These are phyloP conservation scores for Xerocomus potaroensis DNA, from an alignment of 768 basidiomycete species.

Conservation along the genomic window DNA sequence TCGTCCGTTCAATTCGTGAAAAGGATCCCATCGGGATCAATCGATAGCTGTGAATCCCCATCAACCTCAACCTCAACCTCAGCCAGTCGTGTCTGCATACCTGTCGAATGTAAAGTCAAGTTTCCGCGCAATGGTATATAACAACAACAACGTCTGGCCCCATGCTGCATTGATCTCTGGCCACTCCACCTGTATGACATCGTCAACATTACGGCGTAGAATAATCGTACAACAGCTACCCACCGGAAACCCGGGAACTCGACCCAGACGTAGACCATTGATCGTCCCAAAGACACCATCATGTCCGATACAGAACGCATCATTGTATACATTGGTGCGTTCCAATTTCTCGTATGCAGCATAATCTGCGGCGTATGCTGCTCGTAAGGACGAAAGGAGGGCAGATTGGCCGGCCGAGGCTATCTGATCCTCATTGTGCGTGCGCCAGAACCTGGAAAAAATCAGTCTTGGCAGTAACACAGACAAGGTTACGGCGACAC, in stretches of 20 bases:
- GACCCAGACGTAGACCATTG: slow-evolving; percentile 88
- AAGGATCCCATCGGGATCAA: slow-evolving; percentile 94
- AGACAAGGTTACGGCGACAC: slow-evolving; percentile 26
- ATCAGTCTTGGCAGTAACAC: slow-evolving; percentile 9
- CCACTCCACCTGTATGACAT: slow-evolving; percentile 80
- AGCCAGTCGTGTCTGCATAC: slow-evolving; percentile 40
- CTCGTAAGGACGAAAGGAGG: slow-evolving; percentile 66
- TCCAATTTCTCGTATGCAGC: slow-evolving; percentile 79
- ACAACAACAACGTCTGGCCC: slow-evolving; percentile 90
- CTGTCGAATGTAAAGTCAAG: slow-evolving; percentile 84
- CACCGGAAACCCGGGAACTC: slow-evolving; percentile 80
- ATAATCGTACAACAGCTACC: slow-evolving; percentile 23
- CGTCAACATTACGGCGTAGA: slow-evolving; percentile 9
- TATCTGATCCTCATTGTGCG: slow-evolving; percentile 69
- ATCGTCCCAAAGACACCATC: slow-evolving; percentile 98
- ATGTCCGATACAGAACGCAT: slow-evolving; percentile 93
- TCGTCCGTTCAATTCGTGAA: slow-evolving; percentile 82
- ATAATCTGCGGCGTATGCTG: slow-evolving; percentile 75
- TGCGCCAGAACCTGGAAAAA: slow-evolving; percentile 68
- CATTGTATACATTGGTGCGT: slow-evolving; percentile 92
- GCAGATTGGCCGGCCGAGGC: slow-evolving; percentile 61
- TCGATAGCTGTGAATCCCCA: slow-evolving; percentile 58
- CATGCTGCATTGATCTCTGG: slow-evolving; percentile 98
- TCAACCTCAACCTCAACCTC: slow-evolving; percentile 9
- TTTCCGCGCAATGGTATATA: slow-evolving; percentile 90